Evolutionary conservation across 257 asterid genomes (phyloP), one percentile per base, ranked within the genome.

Genomic region (Solanum tarapatanum): DNA sequence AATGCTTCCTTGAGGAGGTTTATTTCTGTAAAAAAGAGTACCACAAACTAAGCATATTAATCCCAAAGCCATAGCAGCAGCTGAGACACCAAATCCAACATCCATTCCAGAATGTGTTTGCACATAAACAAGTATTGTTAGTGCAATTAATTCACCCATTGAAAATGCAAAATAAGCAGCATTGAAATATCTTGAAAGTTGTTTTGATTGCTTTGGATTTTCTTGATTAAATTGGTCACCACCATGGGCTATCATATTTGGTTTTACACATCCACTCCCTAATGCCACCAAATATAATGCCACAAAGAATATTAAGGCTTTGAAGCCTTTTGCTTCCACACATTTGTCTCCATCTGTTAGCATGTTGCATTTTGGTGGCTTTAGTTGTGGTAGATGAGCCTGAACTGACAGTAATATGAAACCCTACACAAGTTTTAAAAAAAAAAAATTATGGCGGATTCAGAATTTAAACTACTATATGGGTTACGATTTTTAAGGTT

Each of bases 51-150:
- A 90, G 93, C 88, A 83, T 28, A 95, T 91, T 79, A 97, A 88
- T 0, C 97, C 99, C 93, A 94, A 62, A 36, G 98, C 96, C 99
- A 97, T 95, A 89, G 93, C 96, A 28, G 94, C 96, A 16, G 99
- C 99, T 21, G 99, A 97, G 35, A 95, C 93, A 1, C 95, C 98
- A 69, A 97, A 97, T 0, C 99, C 99, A 77, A 97, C 89, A 41
- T 95, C 98, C 99, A 97, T 95, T 5, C 99, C 99, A n/a, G 98
- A 94, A 90, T 95, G 98, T 33, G 99, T 97, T 88, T 97, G 99
- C 45, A 97, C 93, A 88, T 94, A 97, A 89, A 97, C 98, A 0
- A 97, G 91, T 85, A 94, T 82, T 3, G 99, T 97, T 11, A 97
- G 62, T 11, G 99, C 98, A 68, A 95, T 19, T 9, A 97, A 96